phyloP scores from a whole-genome alignment of 345 rosid species.

The Pseudoturritis turrita region DNA sequence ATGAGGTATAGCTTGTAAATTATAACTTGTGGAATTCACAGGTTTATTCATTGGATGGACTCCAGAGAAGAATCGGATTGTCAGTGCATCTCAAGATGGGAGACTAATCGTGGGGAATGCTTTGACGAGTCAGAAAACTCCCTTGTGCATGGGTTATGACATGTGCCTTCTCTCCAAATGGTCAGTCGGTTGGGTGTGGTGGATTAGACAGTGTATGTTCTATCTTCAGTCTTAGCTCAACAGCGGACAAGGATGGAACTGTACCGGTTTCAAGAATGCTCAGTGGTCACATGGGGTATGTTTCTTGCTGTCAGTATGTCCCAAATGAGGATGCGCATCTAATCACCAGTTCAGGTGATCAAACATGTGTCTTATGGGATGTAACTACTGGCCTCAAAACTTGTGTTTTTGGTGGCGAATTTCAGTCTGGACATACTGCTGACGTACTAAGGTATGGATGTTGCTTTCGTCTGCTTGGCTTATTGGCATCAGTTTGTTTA shows the following conservation, averaged over 20 bases:
- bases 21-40: constrained; percentile 27
- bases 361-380: constrained; percentile 95
- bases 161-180: constrained; percentile 91
- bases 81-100: constrained; percentile 97
- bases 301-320: constrained; percentile 89
- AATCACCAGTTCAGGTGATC: constrained; percentile 88
- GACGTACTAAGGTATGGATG: constrained; percentile 78
- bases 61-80: constrained; percentile 73
- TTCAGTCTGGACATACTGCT: constrained; percentile 95
- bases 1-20: constrained; percentile 5
- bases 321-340: constrained; percentile 86
- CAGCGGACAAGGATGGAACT: constrained; percentile 78
- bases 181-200: constrained; percentile 95
- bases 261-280: constrained; percentile 74
- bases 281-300: constrained; percentile 88
- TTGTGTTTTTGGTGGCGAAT: constrained; percentile 94
- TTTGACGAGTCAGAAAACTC: constrained; percentile 92
- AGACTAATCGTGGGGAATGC: constrained; percentile 95
- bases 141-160: constrained; percentile 99
- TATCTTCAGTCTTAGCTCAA: constrained; percentile 82
- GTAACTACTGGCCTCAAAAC: constrained; percentile 89
- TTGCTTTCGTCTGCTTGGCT: not conserved
- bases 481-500: not conserved
- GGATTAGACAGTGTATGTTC: constrained; percentile 95
- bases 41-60: constrained; percentile 98